Base-by-base conservation (phyloP, 768 basidiomycete species). In the Phaffia australis region DNA sequence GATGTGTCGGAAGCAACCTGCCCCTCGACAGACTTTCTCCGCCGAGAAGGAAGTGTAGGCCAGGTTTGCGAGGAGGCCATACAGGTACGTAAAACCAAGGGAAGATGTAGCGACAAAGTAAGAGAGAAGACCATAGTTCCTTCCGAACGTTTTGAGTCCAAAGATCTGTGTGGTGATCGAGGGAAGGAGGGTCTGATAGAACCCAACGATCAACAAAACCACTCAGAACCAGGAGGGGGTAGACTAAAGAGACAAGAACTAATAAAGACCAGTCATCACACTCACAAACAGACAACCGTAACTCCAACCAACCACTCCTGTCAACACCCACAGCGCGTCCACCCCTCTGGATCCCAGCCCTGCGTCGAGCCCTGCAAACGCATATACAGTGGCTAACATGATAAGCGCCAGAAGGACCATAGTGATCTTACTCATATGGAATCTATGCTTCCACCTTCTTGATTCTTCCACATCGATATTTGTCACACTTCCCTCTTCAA, bases 81-180 rank as follows among this genome's bases (percentile, higher is more conserved):
- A 68, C 19, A 68, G 61, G 56, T 57, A 68, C 6, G 66, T 68
- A 57, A 68, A 68, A 14, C 47, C 15, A n/a, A 68, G 56, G 14
- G 66, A 68, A 5, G 61, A 63, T 23, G 32, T 56, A 11, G 66
- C 66, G 32, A 55, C 56, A 49, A 49, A 46, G n/a, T 21, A 21
- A 18, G 35, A 60, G 21, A 60, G 47, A 60, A 46, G 35, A 60
- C 65, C 65, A 25, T 55, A 66, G 65, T 66, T 66, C 23, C 65
- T 42, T 14, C 56, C 25, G 5, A 19, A 30, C 25, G 52, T 49
- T 50, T 64, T 64, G 51, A 64, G 21, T 6, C 55, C 54, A 35
- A 64, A 64, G 11, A 30, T 55, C 23, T 60, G 51, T 14, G 60
- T 60, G 25, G 48, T 32, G 42, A 66, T 30, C 0, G 58, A 51